phyloP scores from a whole-genome alignment of 192 early-diverging fungal genomes.

The Endogone sp. region DNA sequence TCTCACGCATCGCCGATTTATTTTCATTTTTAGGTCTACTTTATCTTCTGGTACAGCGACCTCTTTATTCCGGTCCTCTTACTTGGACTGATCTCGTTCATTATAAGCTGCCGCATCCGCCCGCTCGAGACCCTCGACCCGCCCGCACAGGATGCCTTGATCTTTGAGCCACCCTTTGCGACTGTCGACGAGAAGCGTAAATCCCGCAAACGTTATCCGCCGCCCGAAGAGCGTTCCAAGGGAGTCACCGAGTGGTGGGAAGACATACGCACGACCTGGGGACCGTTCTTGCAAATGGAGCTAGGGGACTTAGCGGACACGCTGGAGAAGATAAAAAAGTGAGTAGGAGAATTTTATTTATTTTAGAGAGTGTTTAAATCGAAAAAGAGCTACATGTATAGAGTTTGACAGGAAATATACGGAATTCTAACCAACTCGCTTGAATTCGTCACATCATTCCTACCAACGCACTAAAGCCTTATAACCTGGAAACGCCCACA shows the following conservation, averaged over 20 bases:
- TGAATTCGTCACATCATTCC: too few relatives aligned
- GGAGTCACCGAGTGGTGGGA: constrained; percentile 14
- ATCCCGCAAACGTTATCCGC: not conserved
- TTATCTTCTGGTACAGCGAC: constrained; percentile 20
- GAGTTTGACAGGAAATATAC: too few relatives aligned
- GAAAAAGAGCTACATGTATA: too few relatives aligned
- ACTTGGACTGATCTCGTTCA: not conserved
- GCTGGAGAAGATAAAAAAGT: constrained; percentile 21
- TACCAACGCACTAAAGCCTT: constrained; percentile 6
- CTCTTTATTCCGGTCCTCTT: constrained; percentile 10
- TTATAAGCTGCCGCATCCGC: constrained; percentile 1
- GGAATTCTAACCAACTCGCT: too few relatives aligned
- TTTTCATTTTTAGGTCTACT: constrained; percentile 11
- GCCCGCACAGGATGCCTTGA: constrained; percentile 1
- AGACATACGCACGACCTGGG: constrained; percentile 15
- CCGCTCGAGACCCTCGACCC: constrained; percentile 4
- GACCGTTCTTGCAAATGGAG: constrained; percentile 15
- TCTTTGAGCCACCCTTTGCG: constrained; percentile 1
- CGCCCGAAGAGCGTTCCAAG: constrained; percentile 9
- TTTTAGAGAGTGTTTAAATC: too few relatives aligned
- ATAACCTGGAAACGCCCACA: constrained; percentile 27
- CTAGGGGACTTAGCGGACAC: constrained; percentile 17
- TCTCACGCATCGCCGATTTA: not conserved
- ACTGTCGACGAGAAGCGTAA: constrained; percentile 10
- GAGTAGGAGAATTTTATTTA: constrained; percentile 1